These are phyloP conservation scores for Eleusine coracana DNA, from an alignment of 176 grass and related monocot genomes.

Conservation along the genomic window DNA sequence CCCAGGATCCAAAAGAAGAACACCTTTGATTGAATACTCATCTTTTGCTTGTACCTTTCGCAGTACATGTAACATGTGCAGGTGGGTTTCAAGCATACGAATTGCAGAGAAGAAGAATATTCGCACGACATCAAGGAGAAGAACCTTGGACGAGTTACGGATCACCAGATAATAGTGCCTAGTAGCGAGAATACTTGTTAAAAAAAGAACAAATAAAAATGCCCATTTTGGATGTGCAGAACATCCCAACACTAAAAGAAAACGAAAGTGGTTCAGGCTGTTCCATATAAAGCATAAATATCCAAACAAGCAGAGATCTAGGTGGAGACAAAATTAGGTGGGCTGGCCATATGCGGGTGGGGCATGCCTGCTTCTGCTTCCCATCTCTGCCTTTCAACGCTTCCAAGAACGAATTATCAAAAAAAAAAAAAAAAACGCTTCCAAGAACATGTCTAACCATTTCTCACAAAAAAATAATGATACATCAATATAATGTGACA, in stretches of 20 bases:
- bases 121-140: conserved; percentile 8
- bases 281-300: conserved; percentile 3
- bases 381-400: neutral
- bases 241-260: neutral
- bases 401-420: neutral
- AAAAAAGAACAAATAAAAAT: neutral
- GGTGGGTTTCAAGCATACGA: neutral
- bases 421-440: too few relatives aligned
- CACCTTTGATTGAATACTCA: conserved; percentile 32
- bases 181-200: neutral
- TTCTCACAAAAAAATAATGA: conserved; percentile 56
- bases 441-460: conserved; percentile 32
- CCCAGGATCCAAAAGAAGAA: conserved; percentile 3
- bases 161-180: neutral
- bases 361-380: neutral
- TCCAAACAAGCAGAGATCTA: neutral
- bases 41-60: conserved; percentile 18
- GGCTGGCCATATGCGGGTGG: conserved; percentile 26
- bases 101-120: conserved; percentile 30
- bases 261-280: conserved; percentile 33
- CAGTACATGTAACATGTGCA: conserved; percentile 8
- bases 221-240: neutral
- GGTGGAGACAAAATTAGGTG: conserved; percentile 29
- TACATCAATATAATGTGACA: conserved; percentile 32
- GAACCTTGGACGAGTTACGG: neutral